Base-by-base conservation (phyloP, 805 yeast genomes). In the Kuraishia molischiana region DNA sequence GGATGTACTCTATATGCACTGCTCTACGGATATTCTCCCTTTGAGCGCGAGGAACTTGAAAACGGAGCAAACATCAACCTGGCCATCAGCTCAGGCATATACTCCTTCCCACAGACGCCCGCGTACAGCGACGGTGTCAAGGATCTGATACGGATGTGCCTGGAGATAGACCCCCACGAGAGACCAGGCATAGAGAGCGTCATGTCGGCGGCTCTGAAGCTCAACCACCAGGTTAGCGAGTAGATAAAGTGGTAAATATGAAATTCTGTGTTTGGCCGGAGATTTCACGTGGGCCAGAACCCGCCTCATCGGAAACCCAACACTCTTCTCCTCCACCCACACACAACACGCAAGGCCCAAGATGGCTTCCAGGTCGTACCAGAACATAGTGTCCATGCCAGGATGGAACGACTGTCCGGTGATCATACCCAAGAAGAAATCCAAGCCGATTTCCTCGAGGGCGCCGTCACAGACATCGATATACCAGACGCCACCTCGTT, bases 1-100 rank as follows among this genome's bases (percentile, higher is more conserved):
- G 97, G 97, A 0, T 86, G 96, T 51, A 66, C 86, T 1, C 54
- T 86, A 14, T 89, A 84, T 56, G 75, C 87, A 1, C 59, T 85
- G 45, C 67, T 90, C 56, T 89, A 83, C 59, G 81, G 82, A 0
- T 67, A 68, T 22, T 83, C 95, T 3, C 97, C 97, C 1, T 89
- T 89, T 55, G 95, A 87, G 53, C 69, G 85, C 52, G 79, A 83
- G 53, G 92, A 85, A 50, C 68, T 74, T 33, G 78, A 80, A 30
- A 74, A 77, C 41, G 97, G 97, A 13, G 95, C 94, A 4, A 83
- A 80, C 45, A 64, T 87, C 46, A 76, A 69, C 36, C 64, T 86
- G 47, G 95, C 95, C 4, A 82, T 89, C 26, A 64, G 72, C 14
- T 75, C 73, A 38, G 92, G 85, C 1, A 72, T 64, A 37, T 86